Percentiles rank a stretch among this genome's conserved stretches.
phyloP scores from a whole-genome alignment of 192 early-diverging fungal genomes.

The Geosiphon pyriformis region DNA sequence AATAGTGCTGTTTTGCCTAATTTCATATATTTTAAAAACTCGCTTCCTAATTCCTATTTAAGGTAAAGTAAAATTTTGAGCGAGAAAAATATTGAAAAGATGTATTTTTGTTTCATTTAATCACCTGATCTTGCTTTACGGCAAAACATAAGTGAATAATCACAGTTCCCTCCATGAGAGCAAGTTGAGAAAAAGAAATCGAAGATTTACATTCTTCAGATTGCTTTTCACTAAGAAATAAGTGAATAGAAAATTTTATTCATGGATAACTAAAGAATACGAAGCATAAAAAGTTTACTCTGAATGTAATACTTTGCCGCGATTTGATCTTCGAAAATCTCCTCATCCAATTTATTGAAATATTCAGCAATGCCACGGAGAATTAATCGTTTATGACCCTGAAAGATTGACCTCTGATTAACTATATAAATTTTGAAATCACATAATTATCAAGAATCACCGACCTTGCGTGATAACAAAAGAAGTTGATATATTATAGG shows the following conservation, averaged over 20 bases:
- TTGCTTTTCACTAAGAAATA: constrained; percentile 25
- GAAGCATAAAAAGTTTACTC: too few species aligned
- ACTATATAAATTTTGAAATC: neutral
- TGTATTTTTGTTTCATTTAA: constrained; percentile 27
- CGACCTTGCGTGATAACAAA: constrained; percentile 54
- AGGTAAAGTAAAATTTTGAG: neutral
- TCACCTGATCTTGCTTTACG: constrained; percentile 67
- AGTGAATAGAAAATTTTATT: constrained; percentile 22
- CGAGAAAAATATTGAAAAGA: neutral
- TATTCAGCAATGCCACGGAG: constrained; percentile 48
- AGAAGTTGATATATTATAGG: constrained; percentile 65
- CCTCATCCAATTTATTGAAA: constrained; percentile 52
- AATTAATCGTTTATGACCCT: constrained; percentile 54
- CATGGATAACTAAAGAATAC: constrained; percentile 7
- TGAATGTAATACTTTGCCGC: too few species aligned
- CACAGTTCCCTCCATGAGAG: constrained; percentile 59
- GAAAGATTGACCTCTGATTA: neutral
- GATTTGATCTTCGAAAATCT: constrained; percentile 5
- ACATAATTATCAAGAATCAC: neutral
- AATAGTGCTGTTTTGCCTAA: constrained; percentile 35
- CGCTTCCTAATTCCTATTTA: constrained; percentile 41
- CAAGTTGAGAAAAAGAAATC: constrained; percentile 33
- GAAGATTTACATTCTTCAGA: constrained; percentile 22
- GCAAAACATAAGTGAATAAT: constrained; percentile 68
- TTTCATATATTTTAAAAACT: constrained; percentile 51